Evolutionary conservation across 805 yeast species (phyloP).

Genomic region (Sugiyamaella mastotermitis): DNA sequence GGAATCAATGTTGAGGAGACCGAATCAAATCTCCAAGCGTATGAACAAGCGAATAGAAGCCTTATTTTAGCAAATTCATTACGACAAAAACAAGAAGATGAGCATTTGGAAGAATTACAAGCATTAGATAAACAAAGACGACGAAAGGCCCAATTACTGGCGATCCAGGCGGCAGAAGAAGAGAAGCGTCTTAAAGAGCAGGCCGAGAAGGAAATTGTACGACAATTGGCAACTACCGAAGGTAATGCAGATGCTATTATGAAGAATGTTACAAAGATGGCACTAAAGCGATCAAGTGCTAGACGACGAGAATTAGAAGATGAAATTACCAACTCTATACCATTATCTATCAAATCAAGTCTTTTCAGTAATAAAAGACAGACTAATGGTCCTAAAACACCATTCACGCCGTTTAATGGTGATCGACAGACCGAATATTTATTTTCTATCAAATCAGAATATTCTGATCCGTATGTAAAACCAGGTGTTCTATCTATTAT

Average conservation of each 20-base stretch:
- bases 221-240: constrained; percentile 42
- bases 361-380: background rate
- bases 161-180: constrained; percentile 58
- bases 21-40: constrained; percentile 52
- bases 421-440: constrained; percentile 58
- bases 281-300: constrained; percentile 10
- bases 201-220: constrained; percentile 51
- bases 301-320: constrained; percentile 23
- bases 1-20: constrained; percentile 66
- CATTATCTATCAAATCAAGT: constrained; percentile 1
- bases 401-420: constrained; percentile 93
- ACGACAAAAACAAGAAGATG: constrained; percentile 64
- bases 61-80: constrained; percentile 72
- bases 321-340: constrained; percentile 3
- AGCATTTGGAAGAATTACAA: constrained; percentile 54
- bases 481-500: too few species aligned
- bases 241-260: constrained; percentile 42
- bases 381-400: constrained; percentile 33
- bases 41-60: constrained; percentile 65
- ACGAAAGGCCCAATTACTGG: constrained; percentile 42
- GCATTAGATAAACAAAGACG: constrained; percentile 66
- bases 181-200: constrained; percentile 36
- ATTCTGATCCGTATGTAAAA: constrained; percentile 51
- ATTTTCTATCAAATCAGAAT: constrained; percentile 43
- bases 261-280: constrained; percentile 30